Evolutionary conservation across 2,329 filamentous ascomycete species (phyloP), one percentile per base, ranked within the genome.

Genomic region (Talaromyces sp.): DNA sequence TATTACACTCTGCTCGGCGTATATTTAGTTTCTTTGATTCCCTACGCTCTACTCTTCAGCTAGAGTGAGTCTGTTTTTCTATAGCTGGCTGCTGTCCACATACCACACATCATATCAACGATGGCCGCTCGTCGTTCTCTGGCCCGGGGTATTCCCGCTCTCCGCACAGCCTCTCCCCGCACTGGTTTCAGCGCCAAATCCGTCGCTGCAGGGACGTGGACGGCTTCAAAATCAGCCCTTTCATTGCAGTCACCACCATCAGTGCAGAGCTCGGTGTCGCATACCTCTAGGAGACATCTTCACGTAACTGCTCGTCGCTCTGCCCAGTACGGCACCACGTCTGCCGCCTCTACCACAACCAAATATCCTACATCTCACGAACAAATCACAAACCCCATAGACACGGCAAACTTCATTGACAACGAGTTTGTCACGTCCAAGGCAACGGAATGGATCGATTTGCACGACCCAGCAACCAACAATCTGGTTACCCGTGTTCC

Each of bases 391-490:
- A 76, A 80, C 60, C 81, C 82, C 21, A 70, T 78, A 60, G 79
- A 86, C 67, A 86, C 84, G 10, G 75, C 77, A 61, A 85, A 85
- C 74, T 87, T 87, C 75, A 69, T 87, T 53, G 80, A 87, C 72
- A 87, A 87, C 70, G 70, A 83, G 62, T 85, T 86, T 68, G 75
- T 82, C 15, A 62, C 79, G 4, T 86, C 84, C 6, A 75, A 82
- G 63, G 78, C 84, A 8, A 75, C 79, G 1, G 77, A 80, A 69
- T 87, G 84, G 84, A 84, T 87, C 66, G 83, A 86, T 59, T 74
- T 87, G 56, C 75, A 84, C 66, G 84, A 87, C 64, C 84, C 84
- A 2, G 84, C 84, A 11, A 87, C 84, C 62, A 87, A 86, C 76
- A 84, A 86, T 65, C 75, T 87, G 61, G 83, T 87, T 53, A 87